Base-by-base conservation (phyloP, 139 green algal species). In the Trebouxia sp. region DNA sequence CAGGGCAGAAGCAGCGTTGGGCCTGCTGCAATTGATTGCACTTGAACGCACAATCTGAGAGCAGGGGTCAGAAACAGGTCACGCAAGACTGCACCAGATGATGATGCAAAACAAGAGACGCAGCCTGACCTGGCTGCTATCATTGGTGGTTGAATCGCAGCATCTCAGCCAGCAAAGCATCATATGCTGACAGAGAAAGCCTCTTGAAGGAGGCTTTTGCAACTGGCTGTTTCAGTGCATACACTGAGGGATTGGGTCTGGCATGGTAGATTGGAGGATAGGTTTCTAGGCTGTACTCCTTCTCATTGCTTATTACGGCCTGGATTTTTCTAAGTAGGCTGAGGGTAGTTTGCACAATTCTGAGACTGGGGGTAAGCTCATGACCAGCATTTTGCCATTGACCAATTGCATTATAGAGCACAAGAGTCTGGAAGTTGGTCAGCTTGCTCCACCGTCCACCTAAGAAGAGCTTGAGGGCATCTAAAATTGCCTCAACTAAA, bases 171-270 rank as follows among this genome's bases (percentile, higher is more conserved):
- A 72, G 42, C 5, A 72, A 35, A 35, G 2, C 28, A 24, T 72
- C 62, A 41, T 72, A 72, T 26, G 62, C 62, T 72, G 62, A 72
- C 3, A 72, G 32, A 8, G 62, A 72, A 9, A 72, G 62, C 15
- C 62, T 35, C 42, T 45, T 72, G 1, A 45, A 72, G 17, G 62
- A 72, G 35, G 62, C 32, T 26, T 72, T 72, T 43, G 62, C 62
- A n/a, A 14, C 12, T 43, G 32, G 10, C 37, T 45, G 35, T 4
- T n/a, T 72, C 62, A 72, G 32, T 30, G 62, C 14, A 5, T 72
- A 72, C 32, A 72, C 62, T 5, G 26, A 45, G 32, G 42, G 62
- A 32, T 45, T 24, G 20, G 12, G 35, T 32, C 62, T 72, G 35
- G 26, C 10, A 8, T 35, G 17, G 26, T 28, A 72, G 15, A 72